Evolutionary conservation across 1,139 yeast genomes (phyloP).

Genomic region (Nakaseomyces kungkrabaensis): DNA sequence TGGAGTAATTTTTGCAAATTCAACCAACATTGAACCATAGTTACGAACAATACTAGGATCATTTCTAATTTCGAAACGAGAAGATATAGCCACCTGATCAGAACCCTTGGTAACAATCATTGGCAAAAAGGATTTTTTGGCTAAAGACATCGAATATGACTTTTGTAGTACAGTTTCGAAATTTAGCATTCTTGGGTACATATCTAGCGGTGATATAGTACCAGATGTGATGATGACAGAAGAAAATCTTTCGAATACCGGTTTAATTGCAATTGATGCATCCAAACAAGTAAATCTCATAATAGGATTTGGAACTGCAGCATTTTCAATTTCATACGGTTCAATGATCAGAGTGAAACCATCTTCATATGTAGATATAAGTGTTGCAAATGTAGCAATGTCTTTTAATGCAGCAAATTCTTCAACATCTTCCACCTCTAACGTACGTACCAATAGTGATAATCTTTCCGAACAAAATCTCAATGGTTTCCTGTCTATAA

Average conservation of each 20-base stretch:
- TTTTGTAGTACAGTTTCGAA: slow-evolving; percentile 92
- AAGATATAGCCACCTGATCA: slow-evolving; percentile 92
- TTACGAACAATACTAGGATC: slow-evolving; percentile 97
- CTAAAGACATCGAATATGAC: slow-evolving; percentile 91
- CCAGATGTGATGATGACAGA: slow-evolving; percentile 95
- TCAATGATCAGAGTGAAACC: slow-evolving; percentile 89
- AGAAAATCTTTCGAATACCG: slow-evolving; percentile 89
- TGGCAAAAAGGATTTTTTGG: slow-evolving; percentile 86
- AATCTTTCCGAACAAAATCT: slow-evolving; percentile 87
- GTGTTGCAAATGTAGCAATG: slow-evolving; percentile 92
- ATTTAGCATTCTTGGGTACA: slow-evolving; percentile 96
- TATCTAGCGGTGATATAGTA: slow-evolving; percentile 93
- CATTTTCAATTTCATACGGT: slow-evolving; percentile 93
- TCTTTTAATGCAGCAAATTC: slow-evolving; percentile 90
- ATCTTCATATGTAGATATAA: slow-evolving; percentile 86
- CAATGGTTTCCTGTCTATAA: slow-evolving; percentile 83
- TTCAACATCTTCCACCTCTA: slow-evolving; percentile 81
- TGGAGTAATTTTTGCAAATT: slow-evolving; percentile 90
- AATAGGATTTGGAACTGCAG: slow-evolving; percentile 97
- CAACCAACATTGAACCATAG: slow-evolving; percentile 85
- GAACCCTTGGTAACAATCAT: slow-evolving; percentile 95
- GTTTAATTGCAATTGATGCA: slow-evolving; percentile 96
- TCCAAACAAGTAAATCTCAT: slow-evolving; percentile 88
- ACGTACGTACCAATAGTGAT: slow-evolving; percentile 75
- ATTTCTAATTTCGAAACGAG: slow-evolving; percentile 91